phyloP scores from a whole-genome alignment of 768 basidiomycete genomes.

The Amanita exitialis region DNA sequence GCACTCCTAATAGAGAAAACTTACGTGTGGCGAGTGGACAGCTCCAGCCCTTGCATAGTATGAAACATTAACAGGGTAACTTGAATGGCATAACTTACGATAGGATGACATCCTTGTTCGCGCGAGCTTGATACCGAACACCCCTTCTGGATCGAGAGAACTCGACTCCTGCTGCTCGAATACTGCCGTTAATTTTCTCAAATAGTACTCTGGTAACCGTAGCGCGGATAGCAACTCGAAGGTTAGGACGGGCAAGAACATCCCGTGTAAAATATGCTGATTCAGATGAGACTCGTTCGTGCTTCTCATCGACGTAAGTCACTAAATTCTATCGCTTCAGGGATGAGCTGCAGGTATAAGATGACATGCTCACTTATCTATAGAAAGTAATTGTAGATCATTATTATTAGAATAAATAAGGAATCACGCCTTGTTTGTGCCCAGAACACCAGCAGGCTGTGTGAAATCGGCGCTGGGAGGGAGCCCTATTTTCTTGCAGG shows the following conservation, averaged over 20 bases:
- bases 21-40: slow-evolving; percentile 46
- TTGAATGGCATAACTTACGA: slow-evolving; percentile 31
- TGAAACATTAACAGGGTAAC: background rate
- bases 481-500: slow-evolving; percentile 44
- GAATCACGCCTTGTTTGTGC: slow-evolving; percentile 44
- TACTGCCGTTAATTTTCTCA: slow-evolving; percentile 25
- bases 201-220: slow-evolving; percentile 51
- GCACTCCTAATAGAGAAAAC: background rate
- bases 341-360: background rate
- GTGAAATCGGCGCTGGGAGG: slow-evolving; percentile 56
- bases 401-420: background rate
- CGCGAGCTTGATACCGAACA: slow-evolving; percentile 32
- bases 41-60: slow-evolving; percentile 37
- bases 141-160: slow-evolving; percentile 32
- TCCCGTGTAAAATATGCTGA: slow-evolving; percentile 56
- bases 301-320: slow-evolving; percentile 50
- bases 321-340: slow-evolving; percentile 26
- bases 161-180: slow-evolving; percentile 52
- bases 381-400: background rate
- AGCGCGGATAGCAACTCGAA: slow-evolving; percentile 48
- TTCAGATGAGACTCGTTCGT: slow-evolving; percentile 52
- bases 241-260: slow-evolving; percentile 54
- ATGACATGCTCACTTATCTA: slow-evolving; percentile 31
- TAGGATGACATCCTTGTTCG: slow-evolving; percentile 50
- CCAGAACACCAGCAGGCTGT: slow-evolving; percentile 45